A percentile compares a stretch with the other conserved stretches of the same genome.
phyloP scores from a whole-genome alignment of 768 basidiomycete species.

The Collybia nuda region DNA sequence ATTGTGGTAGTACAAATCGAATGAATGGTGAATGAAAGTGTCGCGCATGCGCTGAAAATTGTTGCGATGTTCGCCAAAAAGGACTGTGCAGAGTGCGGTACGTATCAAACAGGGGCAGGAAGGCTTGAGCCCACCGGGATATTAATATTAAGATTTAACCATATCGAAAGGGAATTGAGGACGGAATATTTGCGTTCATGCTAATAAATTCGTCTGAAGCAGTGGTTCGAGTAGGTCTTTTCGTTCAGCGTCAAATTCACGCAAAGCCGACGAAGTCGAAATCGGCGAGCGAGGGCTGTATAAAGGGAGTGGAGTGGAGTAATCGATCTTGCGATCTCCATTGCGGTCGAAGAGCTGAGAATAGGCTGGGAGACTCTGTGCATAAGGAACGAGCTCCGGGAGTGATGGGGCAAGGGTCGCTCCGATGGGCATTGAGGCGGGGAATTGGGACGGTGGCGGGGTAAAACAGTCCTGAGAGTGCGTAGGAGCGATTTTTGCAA shows the following conservation, averaged over 20 bases:
- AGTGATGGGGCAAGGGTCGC: conserved; percentile 11
- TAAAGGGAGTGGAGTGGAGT: conserved; percentile 59
- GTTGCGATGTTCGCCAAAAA: too few relatives aligned
- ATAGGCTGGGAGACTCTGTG: conserved; percentile 61
- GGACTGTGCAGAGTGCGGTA: too few relatives aligned
- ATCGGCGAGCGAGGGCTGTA: conserved; percentile 47
- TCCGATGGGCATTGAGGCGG: conserved; percentile 1
- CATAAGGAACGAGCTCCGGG: conserved; percentile 16
- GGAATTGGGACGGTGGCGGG: conserved; percentile 10
- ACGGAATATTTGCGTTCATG: not conserved
- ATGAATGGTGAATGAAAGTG: not conserved
- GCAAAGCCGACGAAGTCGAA: conserved; percentile 2
- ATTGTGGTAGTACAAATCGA: not conserved
- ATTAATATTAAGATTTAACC: too few relatives aligned
- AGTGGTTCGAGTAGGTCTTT: conserved; percentile 5
- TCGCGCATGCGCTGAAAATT: not conserved
- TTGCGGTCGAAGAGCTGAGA: conserved; percentile 76
- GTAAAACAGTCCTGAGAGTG: conserved; percentile 10
- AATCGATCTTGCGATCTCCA: conserved; percentile 72
- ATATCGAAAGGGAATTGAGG: too few relatives aligned
- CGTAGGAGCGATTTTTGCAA: conserved; percentile 41
- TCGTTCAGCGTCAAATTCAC: conserved; percentile 1
- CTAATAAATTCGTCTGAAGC: not conserved
- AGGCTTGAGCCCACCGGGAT: not conserved
- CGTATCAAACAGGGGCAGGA: too few relatives aligned